Evolutionary conservation across 345 rosid genomes (phyloP).

Genomic region (Moricandia moricandioides): DNA sequence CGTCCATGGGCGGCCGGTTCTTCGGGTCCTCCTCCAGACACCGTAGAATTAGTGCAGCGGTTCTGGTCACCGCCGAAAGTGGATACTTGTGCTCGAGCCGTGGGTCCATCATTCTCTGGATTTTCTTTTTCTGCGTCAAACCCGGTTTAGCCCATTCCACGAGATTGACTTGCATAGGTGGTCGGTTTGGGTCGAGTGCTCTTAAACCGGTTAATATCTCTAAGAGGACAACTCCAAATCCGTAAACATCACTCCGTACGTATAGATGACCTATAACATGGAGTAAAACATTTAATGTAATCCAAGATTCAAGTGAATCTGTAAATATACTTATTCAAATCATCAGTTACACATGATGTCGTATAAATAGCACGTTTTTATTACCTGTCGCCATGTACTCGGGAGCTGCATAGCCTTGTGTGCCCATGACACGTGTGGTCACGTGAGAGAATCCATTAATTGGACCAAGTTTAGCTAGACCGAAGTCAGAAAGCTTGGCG

Average conservation of each 20-base stretch:
- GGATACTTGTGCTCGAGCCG: conserved; percentile 58
- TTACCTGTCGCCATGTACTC: conserved; percentile 81
- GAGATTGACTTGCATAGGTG: conserved; percentile 43
- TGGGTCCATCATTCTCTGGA: conserved; percentile 71
- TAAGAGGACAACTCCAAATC: conserved; percentile 76
- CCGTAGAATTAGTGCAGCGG: conserved; percentile 47
- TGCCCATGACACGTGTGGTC: conserved; percentile 72
- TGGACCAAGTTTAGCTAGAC: conserved; percentile 77
- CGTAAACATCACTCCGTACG: conserved; percentile 81
- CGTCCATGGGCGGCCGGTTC: conserved; percentile 71
- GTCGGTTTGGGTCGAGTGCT: conserved; percentile 61
- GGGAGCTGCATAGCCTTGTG: conserved; percentile 86
- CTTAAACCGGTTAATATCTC: conserved; percentile 69
- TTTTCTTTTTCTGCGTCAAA: conserved; percentile 45
- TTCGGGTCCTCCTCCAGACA: conserved; percentile 65
- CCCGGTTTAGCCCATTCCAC: conserved; percentile 63
- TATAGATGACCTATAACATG: conserved; percentile 72
- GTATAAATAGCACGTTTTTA: neutral
- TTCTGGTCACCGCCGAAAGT: conserved; percentile 39
- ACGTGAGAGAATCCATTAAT: conserved; percentile 63
- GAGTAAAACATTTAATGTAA: neutral
- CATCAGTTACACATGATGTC: neutral
- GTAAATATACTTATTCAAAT: neutral
- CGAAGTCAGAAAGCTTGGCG: conserved; percentile 86
- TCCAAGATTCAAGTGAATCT: neutral